Evolutionary conservation across 176 grass and related monocot genomes (phyloP), one percentile per base, ranked within the genome.

Genomic region (Hsuehochloa calcarea): DNA sequence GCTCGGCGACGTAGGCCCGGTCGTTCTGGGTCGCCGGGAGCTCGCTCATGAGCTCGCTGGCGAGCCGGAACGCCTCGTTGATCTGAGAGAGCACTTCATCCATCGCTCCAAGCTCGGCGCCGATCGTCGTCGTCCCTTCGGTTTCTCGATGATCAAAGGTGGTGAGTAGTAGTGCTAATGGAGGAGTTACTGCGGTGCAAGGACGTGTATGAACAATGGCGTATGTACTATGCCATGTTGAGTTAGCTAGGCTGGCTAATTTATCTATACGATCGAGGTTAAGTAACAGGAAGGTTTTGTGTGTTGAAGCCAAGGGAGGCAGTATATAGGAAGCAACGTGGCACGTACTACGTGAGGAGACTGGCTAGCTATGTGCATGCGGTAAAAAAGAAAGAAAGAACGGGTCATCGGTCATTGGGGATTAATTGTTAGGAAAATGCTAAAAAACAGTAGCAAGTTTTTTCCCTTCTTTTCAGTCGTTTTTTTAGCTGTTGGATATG

Each of bases 81-180:
- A 91, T 80, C 61, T 80, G 85, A 20, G 34, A 43, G n/a, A 80
- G 51, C 49, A 62, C 89, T 34, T 91, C 69, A 10, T 91, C 89
- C 89, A 91, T 87, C 39, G 13, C 23, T 37, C 46, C 69, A 2
- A 5, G 25, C 4, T 47, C 13, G 29, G 14, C 19, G 6, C 25
- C 27, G 68, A 3, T 12, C 8, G 5, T 6, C 5, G 22, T 19
- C 27, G 13, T 15, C 20, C 17, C 49, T n/a, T 19, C 26, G 17
- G 44, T 47, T 40, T 49, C 58, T 0, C 45, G 46, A 70, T 65
- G 46, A 38, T 68, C 66, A 25, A 54, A 15, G 29, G 4, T 35
- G 37, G 5, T n/a, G 6, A 38, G 46, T 5, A 70, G 45, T 7
- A 44, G 29, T 17, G 35, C 40, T 16, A 71, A 54, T 0, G 70